These are phyloP conservation scores for Suillus alpinus DNA, from an alignment of 768 basidiomycete genomes.

Conservation along the genomic window DNA sequence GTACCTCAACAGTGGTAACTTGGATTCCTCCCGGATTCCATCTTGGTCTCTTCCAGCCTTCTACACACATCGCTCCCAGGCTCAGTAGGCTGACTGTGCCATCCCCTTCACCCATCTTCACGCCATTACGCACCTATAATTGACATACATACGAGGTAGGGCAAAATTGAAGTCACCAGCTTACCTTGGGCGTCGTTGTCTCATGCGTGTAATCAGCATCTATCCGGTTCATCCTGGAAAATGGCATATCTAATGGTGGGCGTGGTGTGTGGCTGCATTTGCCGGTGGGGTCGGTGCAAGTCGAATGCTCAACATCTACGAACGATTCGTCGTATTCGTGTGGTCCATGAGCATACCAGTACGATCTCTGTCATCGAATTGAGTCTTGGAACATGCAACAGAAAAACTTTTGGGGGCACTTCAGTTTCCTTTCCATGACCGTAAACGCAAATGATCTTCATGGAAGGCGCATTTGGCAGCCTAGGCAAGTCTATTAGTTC, in stretches of 20 bases:
- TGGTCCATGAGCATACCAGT: conserved; percentile 69
- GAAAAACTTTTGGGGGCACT: conserved; percentile 36
- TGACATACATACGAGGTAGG: neutral
- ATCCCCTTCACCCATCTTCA: conserved; percentile 93
- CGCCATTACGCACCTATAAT: conserved; percentile 68
- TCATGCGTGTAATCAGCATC: conserved; percentile 81
- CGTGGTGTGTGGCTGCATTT: conserved; percentile 40
- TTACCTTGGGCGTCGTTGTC: conserved; percentile 51
- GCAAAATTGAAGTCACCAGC: neutral
- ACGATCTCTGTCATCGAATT: neutral
- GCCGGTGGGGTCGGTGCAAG: conserved; percentile 43
- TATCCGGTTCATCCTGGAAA: conserved; percentile 71
- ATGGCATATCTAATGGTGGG: conserved; percentile 50
- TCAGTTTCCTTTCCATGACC: conserved; percentile 96
- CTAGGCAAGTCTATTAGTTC: conserved; percentile 33
- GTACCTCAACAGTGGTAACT: conserved; percentile 83
- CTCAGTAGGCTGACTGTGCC: conserved; percentile 87
- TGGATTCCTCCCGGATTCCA: conserved; percentile 94
- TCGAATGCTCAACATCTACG: conserved; percentile 41
- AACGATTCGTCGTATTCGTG: conserved; percentile 64
- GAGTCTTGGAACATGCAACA: neutral
- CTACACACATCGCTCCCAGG: conserved; percentile 93
- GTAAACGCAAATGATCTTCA: conserved; percentile 92
- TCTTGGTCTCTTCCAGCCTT: conserved; percentile 84
- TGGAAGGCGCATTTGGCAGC: conserved; percentile 84